Evolutionary conservation across 352 stramenopile genomes (phyloP).

Genomic region (Elongisporangium anandrum): DNA sequence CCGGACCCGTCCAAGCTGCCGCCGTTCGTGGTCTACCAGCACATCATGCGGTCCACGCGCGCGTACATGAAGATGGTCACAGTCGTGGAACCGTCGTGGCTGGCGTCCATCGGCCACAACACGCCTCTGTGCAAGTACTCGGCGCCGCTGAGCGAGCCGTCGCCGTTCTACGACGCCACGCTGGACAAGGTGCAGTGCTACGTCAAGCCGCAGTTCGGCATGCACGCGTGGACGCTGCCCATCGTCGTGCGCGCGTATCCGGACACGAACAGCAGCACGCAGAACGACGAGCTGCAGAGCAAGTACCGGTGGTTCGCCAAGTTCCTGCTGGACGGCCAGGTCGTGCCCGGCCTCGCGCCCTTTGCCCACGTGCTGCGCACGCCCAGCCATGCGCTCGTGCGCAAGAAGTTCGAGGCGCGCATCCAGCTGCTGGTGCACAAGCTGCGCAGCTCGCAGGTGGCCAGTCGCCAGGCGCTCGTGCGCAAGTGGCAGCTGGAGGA

Average conservation of each 20-base stretch:
- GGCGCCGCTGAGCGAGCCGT: slow-evolving; percentile 48
- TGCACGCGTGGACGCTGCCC: slow-evolving; percentile 63
- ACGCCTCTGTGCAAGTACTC: slow-evolving; percentile 74
- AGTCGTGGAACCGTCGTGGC: slow-evolving; percentile 96
- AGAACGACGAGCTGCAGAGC: slow-evolving; percentile 33
- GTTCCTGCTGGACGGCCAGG: slow-evolving; percentile 69
- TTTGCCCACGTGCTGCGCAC: slow-evolving; percentile 89
- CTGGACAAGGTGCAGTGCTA: slow-evolving; percentile 77
- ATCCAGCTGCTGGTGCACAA: slow-evolving; percentile 72
- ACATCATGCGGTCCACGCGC: slow-evolving; percentile 70
- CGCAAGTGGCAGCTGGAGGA: slow-evolving; percentile 33
- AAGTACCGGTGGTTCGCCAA: slow-evolving; percentile 85
- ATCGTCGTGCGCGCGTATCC: slow-evolving; percentile 55
- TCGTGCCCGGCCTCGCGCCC: slow-evolving; percentile 64
- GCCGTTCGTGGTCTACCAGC: slow-evolving; percentile 71
- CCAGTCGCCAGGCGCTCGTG: slow-evolving; percentile 31
- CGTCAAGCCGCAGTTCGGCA: slow-evolving; percentile 68
- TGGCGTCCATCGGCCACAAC: slow-evolving; percentile 78
- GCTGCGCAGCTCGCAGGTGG: slow-evolving; percentile 45
- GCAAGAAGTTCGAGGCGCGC: slow-evolving; percentile 86
- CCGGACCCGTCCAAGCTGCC: slow-evolving; percentile 60
- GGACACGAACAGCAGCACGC: slow-evolving; percentile 17
- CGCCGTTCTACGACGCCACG: slow-evolving; percentile 49
- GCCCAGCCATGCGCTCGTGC: slow-evolving; percentile 89
- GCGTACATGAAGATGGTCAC: slow-evolving; percentile 98